phyloP scores from a whole-genome alignment of 2,329 filamentous ascomycete species.

The Arthrobotrys pseudoclavata region DNA sequence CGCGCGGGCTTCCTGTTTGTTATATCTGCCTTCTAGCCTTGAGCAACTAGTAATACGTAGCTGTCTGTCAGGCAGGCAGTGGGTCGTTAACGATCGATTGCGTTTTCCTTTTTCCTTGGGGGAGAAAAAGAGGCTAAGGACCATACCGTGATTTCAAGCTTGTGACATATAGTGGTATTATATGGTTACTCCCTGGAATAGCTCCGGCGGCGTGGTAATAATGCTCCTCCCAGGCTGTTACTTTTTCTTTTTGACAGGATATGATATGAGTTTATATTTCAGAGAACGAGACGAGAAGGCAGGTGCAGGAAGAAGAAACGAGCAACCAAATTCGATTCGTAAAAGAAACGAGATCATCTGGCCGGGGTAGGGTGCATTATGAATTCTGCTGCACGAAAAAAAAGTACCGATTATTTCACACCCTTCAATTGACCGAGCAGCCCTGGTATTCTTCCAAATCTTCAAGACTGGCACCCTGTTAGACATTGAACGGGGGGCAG shows the following conservation, averaged over 20 bases:
- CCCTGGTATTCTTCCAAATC: constrained; percentile 47
- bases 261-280: constrained; percentile 44
- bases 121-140: constrained; percentile 10
- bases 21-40: constrained; percentile 50
- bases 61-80: constrained; percentile 39
- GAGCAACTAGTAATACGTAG: constrained; percentile 10
- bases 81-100: constrained; percentile 25
- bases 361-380: constrained; percentile 2
- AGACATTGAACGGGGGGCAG: constrained; percentile 15
- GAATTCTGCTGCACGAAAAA: constrained; percentile 12
- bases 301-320: constrained; percentile 19
- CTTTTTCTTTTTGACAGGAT: constrained; percentile 49
- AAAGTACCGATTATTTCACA: constrained; percentile 43
- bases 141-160: constrained; percentile 28
- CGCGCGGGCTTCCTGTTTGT: constrained; percentile 36
- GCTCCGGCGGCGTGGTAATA: constrained; percentile 22
- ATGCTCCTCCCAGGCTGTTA: constrained; percentile 37
- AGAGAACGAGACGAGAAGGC: constrained; percentile 24
- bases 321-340: constrained; percentile 9
- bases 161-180: constrained; percentile 39
- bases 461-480: constrained; percentile 36
- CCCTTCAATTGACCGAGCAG: not conserved
- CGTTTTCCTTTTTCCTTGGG: constrained; percentile 30
- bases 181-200: constrained; percentile 30
- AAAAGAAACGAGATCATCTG: constrained; percentile 29